Percentiles rank a stretch among this genome's conserved stretches.
phyloP scores from a whole-genome alignment of 176 grass and related monocot species.

The Neostapfia colusana region DNA sequence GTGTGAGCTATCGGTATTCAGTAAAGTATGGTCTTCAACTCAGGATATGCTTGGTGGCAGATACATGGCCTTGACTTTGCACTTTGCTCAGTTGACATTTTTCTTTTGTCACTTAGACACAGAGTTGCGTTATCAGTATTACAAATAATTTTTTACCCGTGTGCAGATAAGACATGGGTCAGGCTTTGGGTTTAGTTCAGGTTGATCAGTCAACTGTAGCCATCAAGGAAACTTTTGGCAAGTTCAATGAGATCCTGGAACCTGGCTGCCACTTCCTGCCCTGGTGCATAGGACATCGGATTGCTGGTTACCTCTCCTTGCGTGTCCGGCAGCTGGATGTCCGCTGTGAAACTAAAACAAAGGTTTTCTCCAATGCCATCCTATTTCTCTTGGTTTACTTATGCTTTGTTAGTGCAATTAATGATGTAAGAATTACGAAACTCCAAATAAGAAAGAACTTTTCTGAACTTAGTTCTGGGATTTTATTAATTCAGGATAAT shows the following conservation, averaged over 20 bases:
- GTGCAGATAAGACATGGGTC: slow-evolving; percentile 61
- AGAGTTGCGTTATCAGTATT: not conserved
- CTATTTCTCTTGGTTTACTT: not conserved
- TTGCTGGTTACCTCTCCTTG: slow-evolving; percentile 70
- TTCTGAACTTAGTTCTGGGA: slow-evolving; percentile 24
- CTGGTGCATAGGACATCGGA: slow-evolving; percentile 66
- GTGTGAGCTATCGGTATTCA: not conserved
- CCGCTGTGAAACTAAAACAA: slow-evolving; percentile 79
- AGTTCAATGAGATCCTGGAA: slow-evolving; percentile 60
- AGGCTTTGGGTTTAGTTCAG: slow-evolving; percentile 48
- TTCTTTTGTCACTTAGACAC: not conserved
- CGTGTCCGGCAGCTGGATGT: slow-evolving; percentile 74
- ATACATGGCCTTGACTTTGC: slow-evolving; percentile 31
- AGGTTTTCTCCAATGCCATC: slow-evolving; percentile 40
- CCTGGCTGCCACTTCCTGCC: slow-evolving; percentile 74
- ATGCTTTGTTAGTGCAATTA: not conserved
- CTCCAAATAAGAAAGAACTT: not conserved
- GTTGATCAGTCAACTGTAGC: slow-evolving; percentile 76
- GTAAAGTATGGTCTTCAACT: not conserved
- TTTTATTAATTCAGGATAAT: slow-evolving; percentile 59
- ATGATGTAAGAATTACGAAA: slow-evolving; percentile 2
- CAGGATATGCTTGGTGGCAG: too few species aligned
- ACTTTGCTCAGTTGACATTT: slow-evolving; percentile 5
- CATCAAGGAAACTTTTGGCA: slow-evolving; percentile 73
- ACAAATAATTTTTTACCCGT: slow-evolving; percentile 10